Conservation (phyloP, 2,329 filamentous ascomycete species). For the Aspergillus udagawae region DNA sequence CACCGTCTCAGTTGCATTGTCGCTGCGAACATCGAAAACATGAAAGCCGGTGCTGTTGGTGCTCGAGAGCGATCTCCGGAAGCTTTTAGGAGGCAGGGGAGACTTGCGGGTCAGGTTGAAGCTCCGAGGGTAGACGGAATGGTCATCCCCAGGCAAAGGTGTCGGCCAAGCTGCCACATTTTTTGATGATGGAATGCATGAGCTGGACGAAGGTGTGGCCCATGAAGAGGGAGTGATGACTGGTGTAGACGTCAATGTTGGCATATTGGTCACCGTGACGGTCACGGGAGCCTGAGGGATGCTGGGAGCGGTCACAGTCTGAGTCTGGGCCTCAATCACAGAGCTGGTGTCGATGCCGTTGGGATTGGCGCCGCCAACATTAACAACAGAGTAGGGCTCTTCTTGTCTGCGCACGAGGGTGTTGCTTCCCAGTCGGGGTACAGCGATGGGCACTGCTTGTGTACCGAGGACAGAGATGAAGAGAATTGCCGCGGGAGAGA, state of each 20-base stretch:
- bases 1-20: slow-evolving; percentile 4
- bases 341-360: slow-evolving; percentile 12
- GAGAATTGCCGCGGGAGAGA: slow-evolving; percentile 21
- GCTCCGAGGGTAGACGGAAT: neutral
- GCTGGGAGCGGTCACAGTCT: slow-evolving; percentile 14
- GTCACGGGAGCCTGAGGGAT: slow-evolving; percentile 20
- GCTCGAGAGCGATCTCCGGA: neutral
- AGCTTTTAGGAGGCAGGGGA: neutral
- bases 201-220: slow-evolving; percentile 10
- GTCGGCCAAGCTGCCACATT: neutral
- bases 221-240: slow-evolving; percentile 17
- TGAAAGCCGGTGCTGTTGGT: neutral
- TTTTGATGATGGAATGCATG: neutral
- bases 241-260: slow-evolving; percentile 16
- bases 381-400: slow-evolving; percentile 28
- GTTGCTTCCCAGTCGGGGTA: slow-evolving; percentile 12
- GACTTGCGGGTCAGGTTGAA: neutral
- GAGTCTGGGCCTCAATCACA: slow-evolving; percentile 13
- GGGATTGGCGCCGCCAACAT: slow-evolving; percentile 24
- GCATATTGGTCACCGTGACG: slow-evolving; percentile 17
- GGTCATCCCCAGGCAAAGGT: neutral
- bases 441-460: slow-evolving; percentile 26
- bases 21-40: slow-evolving; percentile 2
- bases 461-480: slow-evolving; percentile 25
- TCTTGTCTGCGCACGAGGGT: slow-evolving; percentile 22